phyloP scores from a whole-genome alignment of 169 alveolate species.

The Sarcocystis neurona region DNA sequence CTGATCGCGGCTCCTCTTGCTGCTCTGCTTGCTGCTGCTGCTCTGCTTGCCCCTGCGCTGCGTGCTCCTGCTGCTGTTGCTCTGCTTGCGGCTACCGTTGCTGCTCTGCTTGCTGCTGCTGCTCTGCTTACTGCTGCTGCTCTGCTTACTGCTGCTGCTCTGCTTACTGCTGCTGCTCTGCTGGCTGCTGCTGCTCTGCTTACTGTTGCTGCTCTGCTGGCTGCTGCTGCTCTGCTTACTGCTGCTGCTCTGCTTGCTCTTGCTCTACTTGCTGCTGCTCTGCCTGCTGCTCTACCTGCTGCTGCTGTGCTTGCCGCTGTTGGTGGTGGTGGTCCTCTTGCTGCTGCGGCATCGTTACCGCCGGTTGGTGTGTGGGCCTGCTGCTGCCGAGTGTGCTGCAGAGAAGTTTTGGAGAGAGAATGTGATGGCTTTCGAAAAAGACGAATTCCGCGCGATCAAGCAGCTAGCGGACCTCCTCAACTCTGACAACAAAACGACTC shows the following conservation, averaged over 20 bases:
- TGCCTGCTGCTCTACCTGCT: background rate
- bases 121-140: conserved; percentile 17
- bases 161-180: background rate
- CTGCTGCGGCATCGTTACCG: background rate
- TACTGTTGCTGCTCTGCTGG: conserved; percentile 4
- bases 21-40: background rate
- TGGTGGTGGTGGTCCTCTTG: background rate
- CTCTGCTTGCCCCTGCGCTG: background rate
- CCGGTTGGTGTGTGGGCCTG: background rate
- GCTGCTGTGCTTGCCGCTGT: conserved; percentile 12
- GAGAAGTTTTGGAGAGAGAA: conserved; percentile 76
- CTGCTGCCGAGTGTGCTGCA: background rate
- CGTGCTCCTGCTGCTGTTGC: background rate
- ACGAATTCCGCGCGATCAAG: conserved; percentile 72
- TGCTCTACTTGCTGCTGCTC: conserved; percentile 13
- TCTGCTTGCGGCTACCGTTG: background rate
- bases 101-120: conserved; percentile 2
- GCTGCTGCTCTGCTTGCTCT: background rate
- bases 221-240: conserved; percentile 31
- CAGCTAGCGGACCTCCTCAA: conserved; percentile 65
- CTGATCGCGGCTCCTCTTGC: background rate
- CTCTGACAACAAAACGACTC: conserved; percentile 70
- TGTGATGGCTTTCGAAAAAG: conserved; percentile 69
- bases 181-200: conserved; percentile 26
- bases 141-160: background rate